Conservation (phyloP, 2,329 filamentous ascomycete species). For the Penicillium crustosum region DNA sequence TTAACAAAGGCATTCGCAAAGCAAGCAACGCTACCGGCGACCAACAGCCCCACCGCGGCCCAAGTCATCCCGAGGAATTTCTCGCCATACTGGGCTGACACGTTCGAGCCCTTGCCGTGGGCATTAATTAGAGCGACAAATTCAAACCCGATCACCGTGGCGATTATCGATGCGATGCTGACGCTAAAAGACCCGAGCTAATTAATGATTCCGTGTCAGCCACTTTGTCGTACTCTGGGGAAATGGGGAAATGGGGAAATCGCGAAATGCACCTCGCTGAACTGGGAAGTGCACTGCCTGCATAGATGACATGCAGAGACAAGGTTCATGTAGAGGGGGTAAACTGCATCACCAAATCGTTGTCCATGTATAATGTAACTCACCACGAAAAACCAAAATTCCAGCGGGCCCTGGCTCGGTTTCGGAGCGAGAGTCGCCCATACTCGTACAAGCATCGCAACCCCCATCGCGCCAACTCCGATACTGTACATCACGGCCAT, state of each 20-base stretch:
- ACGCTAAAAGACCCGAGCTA: constrained; percentile 58
- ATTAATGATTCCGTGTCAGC: constrained; percentile 5
- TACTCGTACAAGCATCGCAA: constrained; percentile 51
- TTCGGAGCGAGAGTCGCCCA: constrained; percentile 48
- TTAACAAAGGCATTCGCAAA: constrained; percentile 29
- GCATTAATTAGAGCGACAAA: constrained; percentile 54
- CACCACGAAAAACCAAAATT: constrained; percentile 50
- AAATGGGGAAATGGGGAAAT: background rate
- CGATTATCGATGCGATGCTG: constrained; percentile 73
- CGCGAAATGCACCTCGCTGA: background rate
- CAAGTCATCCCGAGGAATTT: constrained; percentile 62
- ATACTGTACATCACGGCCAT: constrained; percentile 62
- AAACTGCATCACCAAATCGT: background rate
- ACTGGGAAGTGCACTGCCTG: background rate
- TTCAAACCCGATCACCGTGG: constrained; percentile 61
- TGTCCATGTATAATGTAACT: constrained; percentile 16
- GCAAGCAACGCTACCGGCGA: constrained; percentile 33
- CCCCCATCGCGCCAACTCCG: constrained; percentile 53
- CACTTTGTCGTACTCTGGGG: background rate
- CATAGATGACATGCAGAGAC: background rate
- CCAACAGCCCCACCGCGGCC: constrained; percentile 49
- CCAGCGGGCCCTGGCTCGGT: constrained; percentile 50
- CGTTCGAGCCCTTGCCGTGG: constrained; percentile 51
- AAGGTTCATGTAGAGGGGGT: background rate
- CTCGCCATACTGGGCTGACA: constrained; percentile 51